Evolutionary conservation across 2,329 filamentous ascomycete species (phyloP).

Genomic region (Microdochium bolleyi): DNA sequence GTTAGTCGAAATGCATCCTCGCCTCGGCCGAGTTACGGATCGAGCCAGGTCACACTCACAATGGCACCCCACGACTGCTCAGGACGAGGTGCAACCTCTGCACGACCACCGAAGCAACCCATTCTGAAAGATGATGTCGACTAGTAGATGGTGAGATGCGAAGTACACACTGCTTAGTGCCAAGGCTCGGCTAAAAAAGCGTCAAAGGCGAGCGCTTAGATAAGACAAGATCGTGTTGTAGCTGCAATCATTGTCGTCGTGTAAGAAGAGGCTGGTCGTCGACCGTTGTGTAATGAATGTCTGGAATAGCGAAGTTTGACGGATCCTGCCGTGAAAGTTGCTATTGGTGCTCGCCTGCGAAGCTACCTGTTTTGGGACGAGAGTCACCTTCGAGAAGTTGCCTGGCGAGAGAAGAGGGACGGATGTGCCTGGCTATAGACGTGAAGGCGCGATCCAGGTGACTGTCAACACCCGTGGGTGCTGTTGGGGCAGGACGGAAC

Average conservation of each 20-base stretch:
- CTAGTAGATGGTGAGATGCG: not conserved
- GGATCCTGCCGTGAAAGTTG: not conserved
- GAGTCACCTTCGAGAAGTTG: not conserved
- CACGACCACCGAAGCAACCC: slow-evolving; percentile 56
- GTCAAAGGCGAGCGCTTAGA: not conserved
- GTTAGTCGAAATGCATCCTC: not conserved
- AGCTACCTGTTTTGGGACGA: not conserved
- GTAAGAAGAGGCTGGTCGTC: not conserved
- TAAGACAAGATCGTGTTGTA: not conserved
- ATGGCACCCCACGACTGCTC: slow-evolving; percentile 97
- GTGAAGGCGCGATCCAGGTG: no score
- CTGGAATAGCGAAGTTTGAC: not conserved
- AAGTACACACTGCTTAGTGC: not conserved
- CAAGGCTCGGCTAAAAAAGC: not conserved
- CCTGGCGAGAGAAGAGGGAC: not conserved
- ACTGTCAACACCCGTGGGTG: no score
- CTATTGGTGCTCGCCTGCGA: not conserved
- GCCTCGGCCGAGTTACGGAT: not conserved
- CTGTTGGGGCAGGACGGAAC: not conserved
- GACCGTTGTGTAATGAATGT: not conserved
- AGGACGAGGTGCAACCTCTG: slow-evolving; percentile 57
- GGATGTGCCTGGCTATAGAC: no score
- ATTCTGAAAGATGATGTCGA: slow-evolving; percentile 34
- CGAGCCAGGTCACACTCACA: slow-evolving; percentile 37
- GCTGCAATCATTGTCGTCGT: not conserved